Base-by-base conservation (phyloP, 306 rosid species). In the Cucumis hystrix region DNA sequence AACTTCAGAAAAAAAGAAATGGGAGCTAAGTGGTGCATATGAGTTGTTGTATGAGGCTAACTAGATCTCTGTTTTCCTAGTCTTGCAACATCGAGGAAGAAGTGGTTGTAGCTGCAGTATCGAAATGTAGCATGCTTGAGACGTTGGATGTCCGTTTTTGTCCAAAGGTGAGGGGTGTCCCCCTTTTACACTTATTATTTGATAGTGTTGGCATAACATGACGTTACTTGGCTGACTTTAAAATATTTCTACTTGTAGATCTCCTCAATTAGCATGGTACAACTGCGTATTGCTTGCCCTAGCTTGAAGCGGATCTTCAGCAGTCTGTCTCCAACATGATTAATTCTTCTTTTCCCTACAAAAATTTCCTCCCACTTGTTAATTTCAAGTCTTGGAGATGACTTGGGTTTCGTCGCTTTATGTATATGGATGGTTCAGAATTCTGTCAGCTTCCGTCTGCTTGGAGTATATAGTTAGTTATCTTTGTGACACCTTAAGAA, bases 81-180 rank as follows among this genome's bases (percentile, higher is more conserved):
- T 87, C 96, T 16, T 96, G 99, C 88, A 96, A 91, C 81, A 89
- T 91, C 49, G 91, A 88, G 39, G 97, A 87, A 83, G 92, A 82
- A 78, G 91, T 87, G 13, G 91, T 96, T 57, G 99, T 89, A 78
- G 88, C 92, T 81, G 99, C 99, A 43, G 86, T 88, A 85, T 83
- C 91, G 14, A 92, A 87, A 75, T 96, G 99, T 82, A 81, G 86
- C 77, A 82, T 88, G 94, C 91, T 96, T 79, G 99, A 96, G 86
- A 96, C 98, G n/a, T 93, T 96, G 40, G 99, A 96, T 77, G 94
- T 96, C 67, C 98, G 99, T 83, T 87, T 85, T 73, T 96, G 99
- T 91, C 99, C 88, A 1, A 96, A 91, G 96, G 99, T 91, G 25
- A 74, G 86, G 64, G 55, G 70, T 39, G 66, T 64, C 64, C 28